Evolutionary conservation across 2,329 filamentous ascomycete species (phyloP).

Genomic region (Stachybotrys chartarum): DNA sequence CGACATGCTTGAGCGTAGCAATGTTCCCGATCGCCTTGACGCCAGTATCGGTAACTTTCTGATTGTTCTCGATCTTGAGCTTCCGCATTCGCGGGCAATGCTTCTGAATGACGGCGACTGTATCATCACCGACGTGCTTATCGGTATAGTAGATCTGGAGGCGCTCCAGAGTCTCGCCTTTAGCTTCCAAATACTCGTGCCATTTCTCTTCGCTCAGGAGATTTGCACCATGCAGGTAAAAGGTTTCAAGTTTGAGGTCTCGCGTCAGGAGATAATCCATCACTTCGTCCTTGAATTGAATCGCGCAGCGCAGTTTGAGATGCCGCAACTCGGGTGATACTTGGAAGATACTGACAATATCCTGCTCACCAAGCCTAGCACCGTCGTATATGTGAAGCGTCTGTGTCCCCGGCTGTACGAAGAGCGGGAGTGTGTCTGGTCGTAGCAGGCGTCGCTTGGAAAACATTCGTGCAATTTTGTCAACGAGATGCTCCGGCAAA

Average conservation of each 20-base stretch:
- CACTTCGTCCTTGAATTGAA: conserved; percentile 82
- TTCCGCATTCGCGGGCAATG: conserved; percentile 63
- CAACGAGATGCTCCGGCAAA: conserved; percentile 45
- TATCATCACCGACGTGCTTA: conserved; percentile 68
- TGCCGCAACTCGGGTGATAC: conserved; percentile 60
- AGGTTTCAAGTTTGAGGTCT: conserved; percentile 57
- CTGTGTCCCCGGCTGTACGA: conserved; percentile 44
- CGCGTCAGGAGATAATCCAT: conserved; percentile 75
- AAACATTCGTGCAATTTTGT: conserved; percentile 52
- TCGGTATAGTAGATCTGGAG: conserved; percentile 82
- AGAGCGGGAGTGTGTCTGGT: conserved; percentile 47
- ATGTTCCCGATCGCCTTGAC: conserved; percentile 59
- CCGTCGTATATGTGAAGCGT: conserved; percentile 51
- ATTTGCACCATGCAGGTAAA: conserved; percentile 80
- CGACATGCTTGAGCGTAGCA: conserved; percentile 62
- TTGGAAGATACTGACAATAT: conserved; percentile 76
- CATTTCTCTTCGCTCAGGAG: conserved; percentile 72
- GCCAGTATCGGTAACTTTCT: conserved; percentile 60
- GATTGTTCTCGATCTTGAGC: conserved; percentile 77
- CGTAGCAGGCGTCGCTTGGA: conserved; percentile 53
- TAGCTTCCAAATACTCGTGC: conserved; percentile 59
- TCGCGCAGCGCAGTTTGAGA: conserved; percentile 75
- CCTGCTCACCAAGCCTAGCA: conserved; percentile 61
- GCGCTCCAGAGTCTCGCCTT: conserved; percentile 57
- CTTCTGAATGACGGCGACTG: conserved; percentile 52